phyloP scores from a whole-genome alignment of 106 monocot genomes.

The Acanthochlamys bracteata region DNA sequence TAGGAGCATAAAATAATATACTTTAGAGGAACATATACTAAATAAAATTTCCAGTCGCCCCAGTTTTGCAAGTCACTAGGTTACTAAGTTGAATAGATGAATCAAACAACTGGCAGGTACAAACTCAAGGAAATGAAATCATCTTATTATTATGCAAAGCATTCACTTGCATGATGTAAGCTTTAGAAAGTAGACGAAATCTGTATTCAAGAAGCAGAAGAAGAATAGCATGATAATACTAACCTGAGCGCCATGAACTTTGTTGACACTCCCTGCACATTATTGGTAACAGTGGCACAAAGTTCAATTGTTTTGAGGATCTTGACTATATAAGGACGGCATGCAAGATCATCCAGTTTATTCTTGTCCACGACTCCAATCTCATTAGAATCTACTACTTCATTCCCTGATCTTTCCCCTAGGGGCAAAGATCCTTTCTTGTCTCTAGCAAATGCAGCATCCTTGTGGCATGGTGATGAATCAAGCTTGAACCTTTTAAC shows the following conservation, averaged over 20 bases:
- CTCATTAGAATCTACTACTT: conserved; percentile 30
- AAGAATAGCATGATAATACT: background rate
- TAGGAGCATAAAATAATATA: no score
- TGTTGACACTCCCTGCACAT: conserved; percentile 55
- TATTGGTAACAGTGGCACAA: conserved; percentile 30
- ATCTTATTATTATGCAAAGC: background rate
- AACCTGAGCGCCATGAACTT: conserved; percentile 67
- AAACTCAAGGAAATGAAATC: no score
- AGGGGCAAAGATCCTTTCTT: conserved; percentile 3
- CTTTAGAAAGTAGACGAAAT: background rate
- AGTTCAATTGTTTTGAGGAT: conserved; percentile 47
- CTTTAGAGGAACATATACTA: no score
- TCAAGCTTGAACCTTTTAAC: conserved; percentile 69
- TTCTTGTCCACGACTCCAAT: conserved; percentile 29
- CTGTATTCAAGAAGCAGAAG: background rate
- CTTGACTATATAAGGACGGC: conserved; percentile 36
- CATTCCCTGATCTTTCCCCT: conserved; percentile 27
- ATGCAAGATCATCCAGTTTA: conserved; percentile 14
- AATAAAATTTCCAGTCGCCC: background rate
- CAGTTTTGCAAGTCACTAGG: background rate
- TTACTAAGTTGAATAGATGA: background rate
- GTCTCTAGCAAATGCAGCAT: background rate
- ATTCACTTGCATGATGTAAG: background rate
- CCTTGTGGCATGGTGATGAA: background rate
- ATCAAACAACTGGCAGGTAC: no score